phyloP scores from a whole-genome alignment of 768 basidiomycete genomes.

The Butyriboletus loyo region DNA sequence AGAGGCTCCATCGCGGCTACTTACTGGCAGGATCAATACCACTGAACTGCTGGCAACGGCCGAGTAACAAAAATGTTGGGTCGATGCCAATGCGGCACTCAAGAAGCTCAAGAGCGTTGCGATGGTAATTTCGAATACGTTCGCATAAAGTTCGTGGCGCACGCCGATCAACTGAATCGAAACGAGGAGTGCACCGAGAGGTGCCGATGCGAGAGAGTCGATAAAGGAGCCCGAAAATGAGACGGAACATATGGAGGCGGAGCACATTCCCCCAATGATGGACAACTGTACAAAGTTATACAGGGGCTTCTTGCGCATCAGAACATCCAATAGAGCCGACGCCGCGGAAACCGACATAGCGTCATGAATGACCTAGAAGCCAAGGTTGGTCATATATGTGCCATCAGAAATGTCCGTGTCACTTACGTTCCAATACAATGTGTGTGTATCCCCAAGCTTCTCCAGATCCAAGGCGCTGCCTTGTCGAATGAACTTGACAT shows the following conservation, averaged over 20 bases:
- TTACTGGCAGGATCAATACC: constrained; percentile 75
- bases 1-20: constrained; percentile 13
- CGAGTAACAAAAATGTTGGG: constrained; percentile 74
- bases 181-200: constrained; percentile 73
- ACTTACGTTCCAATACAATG: constrained; percentile 70
- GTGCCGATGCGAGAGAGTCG: constrained; percentile 69
- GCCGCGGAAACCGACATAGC: constrained; percentile 72
- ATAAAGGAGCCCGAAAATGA: constrained; percentile 75
- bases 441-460: constrained; percentile 69
- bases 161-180: constrained; percentile 67
- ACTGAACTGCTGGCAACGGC: constrained; percentile 75
- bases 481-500: constrained; percentile 77
- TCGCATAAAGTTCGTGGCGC: constrained; percentile 74
- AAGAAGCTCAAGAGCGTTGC: constrained; percentile 79
- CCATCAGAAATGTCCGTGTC: background rate
- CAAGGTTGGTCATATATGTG: background rate
- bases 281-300: constrained; percentile 62
- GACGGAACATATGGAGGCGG: constrained; percentile 68
- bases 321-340: constrained; percentile 58
- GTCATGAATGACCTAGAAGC: constrained; percentile 74
- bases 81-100: constrained; percentile 68
- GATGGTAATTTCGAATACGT: constrained; percentile 81
- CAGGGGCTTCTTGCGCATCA: constrained; percentile 66
- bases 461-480: constrained; percentile 68
- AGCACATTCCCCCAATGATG: constrained; percentile 75